phyloP scores from a whole-genome alignment of 163 green algal genomes.

The Scenedesmus sp. region DNA sequence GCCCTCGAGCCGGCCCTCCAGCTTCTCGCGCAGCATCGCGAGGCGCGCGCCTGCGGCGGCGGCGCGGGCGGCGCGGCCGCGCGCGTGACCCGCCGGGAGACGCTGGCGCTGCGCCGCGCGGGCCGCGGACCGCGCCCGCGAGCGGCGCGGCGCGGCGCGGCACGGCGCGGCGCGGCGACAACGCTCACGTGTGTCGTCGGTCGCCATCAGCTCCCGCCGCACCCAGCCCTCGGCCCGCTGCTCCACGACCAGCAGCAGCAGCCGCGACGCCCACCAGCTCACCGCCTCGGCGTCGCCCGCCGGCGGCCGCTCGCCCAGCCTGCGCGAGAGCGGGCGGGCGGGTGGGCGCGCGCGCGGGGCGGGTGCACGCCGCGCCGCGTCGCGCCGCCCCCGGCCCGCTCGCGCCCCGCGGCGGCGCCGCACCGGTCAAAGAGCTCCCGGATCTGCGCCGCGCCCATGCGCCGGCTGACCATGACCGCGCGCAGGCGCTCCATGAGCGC shows the following conservation, averaged over 20 bases:
- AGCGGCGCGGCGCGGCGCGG: no score
- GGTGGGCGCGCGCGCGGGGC: no score
- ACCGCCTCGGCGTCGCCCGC: background rate
- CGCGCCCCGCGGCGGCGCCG: background rate
- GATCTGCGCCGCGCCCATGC: constrained; percentile 3
- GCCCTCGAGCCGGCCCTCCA: background rate
- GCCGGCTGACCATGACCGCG: background rate
- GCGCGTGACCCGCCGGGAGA: no score
- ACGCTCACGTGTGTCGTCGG: no score
- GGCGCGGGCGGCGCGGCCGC: no score
- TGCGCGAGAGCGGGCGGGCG: background rate
- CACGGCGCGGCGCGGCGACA: no score
- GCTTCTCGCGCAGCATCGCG: constrained; percentile 23
- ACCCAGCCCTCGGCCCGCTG: background rate
- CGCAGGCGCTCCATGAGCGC: constrained; percentile 5
- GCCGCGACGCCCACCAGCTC: constrained; percentile 24
- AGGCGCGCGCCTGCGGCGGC: no score
- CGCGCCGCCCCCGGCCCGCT: background rate
- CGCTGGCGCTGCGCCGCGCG: background rate
- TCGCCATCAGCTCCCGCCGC: constrained; percentile 26
- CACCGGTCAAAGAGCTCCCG: constrained; percentile 33
- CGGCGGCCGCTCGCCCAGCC: constrained; percentile 7
- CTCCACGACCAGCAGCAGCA: constrained; percentile 35
- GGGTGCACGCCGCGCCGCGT: no score
- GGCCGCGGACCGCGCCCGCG: no score